Conservation (phyloP, 2,329 filamentous ascomycete species). For the Alternaria conjuncta region DNA sequence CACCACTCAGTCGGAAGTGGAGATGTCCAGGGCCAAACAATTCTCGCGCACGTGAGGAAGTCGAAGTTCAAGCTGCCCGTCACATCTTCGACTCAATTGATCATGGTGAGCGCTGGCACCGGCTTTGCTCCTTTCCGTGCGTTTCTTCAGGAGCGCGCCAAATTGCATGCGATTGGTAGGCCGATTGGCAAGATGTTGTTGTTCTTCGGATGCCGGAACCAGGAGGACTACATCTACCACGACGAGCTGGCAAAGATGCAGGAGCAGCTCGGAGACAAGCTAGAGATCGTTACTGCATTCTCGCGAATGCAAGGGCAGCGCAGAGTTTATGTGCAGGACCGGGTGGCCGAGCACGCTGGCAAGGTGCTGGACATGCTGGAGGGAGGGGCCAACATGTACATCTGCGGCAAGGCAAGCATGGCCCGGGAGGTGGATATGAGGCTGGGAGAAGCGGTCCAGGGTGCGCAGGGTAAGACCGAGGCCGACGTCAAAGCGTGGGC, state of each 20-base stretch:
- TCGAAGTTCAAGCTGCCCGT: slow-evolving; percentile 57
- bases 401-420: slow-evolving; percentile 51
- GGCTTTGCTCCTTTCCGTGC: slow-evolving; percentile 46
- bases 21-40: slow-evolving; percentile 24
- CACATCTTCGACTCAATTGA: slow-evolving; percentile 53
- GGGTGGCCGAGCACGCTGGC: slow-evolving; percentile 37
- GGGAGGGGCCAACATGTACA: slow-evolving; percentile 50
- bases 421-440: slow-evolving; percentile 51
- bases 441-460: slow-evolving; percentile 48
- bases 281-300: slow-evolving; percentile 36
- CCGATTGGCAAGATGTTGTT: slow-evolving; percentile 39
- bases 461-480: slow-evolving; percentile 49
- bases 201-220: slow-evolving; percentile 42
- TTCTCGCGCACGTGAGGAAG: slow-evolving; percentile 51
- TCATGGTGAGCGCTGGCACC: slow-evolving; percentile 52
- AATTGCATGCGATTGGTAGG: slow-evolving; percentile 37
- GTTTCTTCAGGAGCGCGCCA: slow-evolving; percentile 45
- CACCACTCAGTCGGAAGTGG: slow-evolving; percentile 15
- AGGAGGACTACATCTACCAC: slow-evolving; percentile 44
- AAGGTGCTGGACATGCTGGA: slow-evolving; percentile 46
- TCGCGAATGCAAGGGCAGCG: slow-evolving; percentile 19
- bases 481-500: slow-evolving; percentile 54
- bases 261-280: slow-evolving; percentile 26
- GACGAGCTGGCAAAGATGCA: slow-evolving; percentile 33
- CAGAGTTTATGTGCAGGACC: slow-evolving; percentile 51